phyloP scores from a whole-genome alignment of 495 filamentous ascomycete species.

The Glarea lozoyensis region DNA sequence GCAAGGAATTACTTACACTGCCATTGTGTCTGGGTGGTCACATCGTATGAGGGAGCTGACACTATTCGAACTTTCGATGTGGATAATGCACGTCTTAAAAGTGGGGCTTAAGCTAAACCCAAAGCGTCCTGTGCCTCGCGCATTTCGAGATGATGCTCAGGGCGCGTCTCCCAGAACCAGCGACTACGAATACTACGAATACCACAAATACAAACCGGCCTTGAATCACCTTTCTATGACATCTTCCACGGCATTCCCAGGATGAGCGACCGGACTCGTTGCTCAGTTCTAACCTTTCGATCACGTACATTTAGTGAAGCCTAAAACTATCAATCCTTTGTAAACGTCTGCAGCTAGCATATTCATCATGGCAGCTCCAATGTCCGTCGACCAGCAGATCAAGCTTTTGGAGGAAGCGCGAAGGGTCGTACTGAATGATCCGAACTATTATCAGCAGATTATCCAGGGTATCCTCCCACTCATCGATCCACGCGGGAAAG shows the following conservation, averaged over 20 bases:
- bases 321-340: not conserved
- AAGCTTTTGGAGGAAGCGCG: slow-evolving; percentile 80
- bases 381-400: slow-evolving; percentile 63
- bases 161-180: slow-evolving; percentile 7
- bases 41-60: too few relatives aligned
- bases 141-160: not conserved
- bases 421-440: slow-evolving; percentile 74
- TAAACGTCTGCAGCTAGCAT: slow-evolving; percentile 13
- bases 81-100: too few relatives aligned
- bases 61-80: too few relatives aligned
- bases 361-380: slow-evolving; percentile 32
- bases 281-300: not conserved
- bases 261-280: not conserved
- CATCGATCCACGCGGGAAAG: slow-evolving; percentile 58
- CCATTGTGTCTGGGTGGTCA: slow-evolving; percentile 18
- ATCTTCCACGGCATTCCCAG: too few relatives aligned
- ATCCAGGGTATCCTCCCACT: slow-evolving; percentile 84
- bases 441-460: slow-evolving; percentile 79
- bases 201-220: too few relatives aligned
- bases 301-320: slow-evolving; percentile 10
- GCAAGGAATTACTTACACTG: slow-evolving; percentile 12
- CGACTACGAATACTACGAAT: too few relatives aligned
- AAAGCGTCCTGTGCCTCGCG: not conserved
- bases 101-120: not conserved
- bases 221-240: too few relatives aligned